Evolutionary conservation across 495 filamentous ascomycete genomes (phyloP).

Genomic region (Durotheca rogersii): DNA sequence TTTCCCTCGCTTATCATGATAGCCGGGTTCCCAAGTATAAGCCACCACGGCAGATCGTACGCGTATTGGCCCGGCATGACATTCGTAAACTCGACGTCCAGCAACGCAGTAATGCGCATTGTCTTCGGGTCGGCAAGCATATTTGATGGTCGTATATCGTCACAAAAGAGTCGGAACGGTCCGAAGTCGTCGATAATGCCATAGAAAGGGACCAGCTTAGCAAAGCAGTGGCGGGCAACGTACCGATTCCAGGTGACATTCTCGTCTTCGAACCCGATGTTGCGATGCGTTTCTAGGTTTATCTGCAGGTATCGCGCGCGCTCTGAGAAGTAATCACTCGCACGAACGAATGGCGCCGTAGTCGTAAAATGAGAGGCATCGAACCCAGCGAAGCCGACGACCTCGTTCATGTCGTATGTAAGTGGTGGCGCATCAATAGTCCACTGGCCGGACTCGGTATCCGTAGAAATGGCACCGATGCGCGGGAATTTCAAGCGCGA

Average conservation of each 20-base stretch:
- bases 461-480: conserved; percentile 43
- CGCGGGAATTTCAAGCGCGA: conserved; percentile 39
- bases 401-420: conserved; percentile 47
- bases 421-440: conserved; percentile 37
- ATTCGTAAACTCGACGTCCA: conserved; percentile 50
- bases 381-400: conserved; percentile 40
- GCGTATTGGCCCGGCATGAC: conserved; percentile 45
- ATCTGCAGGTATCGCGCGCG: conserved; percentile 37
- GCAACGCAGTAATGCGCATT: conserved; percentile 42
- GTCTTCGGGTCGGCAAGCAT: conserved; percentile 44
- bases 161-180: conserved; percentile 45
- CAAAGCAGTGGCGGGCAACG: conserved; percentile 43
- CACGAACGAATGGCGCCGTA: conserved; percentile 38
- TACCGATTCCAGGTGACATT: conserved; percentile 39
- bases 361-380: conserved; percentile 34
- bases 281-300: conserved; percentile 43
- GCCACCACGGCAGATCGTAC: conserved; percentile 48
- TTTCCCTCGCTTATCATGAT: conserved; percentile 2
- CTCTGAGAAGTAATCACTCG: conserved; percentile 39
- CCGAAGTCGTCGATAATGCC: conserved; percentile 36
- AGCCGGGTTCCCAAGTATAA: conserved; percentile 39
- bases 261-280: conserved; percentile 37
- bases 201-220: conserved; percentile 41
- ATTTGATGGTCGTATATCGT: conserved; percentile 45
- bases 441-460: conserved; percentile 29